Evolutionary conservation across 177 flowering plant genomes (phyloP).

Genomic region (Tripterygium wilfordii): DNA sequence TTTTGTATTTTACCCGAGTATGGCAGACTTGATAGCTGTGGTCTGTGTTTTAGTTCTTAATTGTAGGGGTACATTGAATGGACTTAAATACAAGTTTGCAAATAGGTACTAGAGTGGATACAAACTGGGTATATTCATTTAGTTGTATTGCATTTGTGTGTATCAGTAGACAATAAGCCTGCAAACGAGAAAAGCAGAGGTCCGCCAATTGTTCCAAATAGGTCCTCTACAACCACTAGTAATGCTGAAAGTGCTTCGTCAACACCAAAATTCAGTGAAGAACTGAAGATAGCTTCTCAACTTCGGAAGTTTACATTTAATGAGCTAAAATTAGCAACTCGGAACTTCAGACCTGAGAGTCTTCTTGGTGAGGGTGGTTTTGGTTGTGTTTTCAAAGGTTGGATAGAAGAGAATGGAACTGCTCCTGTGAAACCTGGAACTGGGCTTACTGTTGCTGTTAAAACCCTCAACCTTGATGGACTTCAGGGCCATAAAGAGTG

Average conservation of each 20-base stretch:
- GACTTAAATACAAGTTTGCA: not conserved
- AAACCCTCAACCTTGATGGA: constrained; percentile 68
- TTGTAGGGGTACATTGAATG: not conserved
- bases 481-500: constrained; percentile 79
- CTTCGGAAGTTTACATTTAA: constrained; percentile 53
- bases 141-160: constrained; percentile 2
- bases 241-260: constrained; percentile 50
- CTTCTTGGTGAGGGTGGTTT: constrained; percentile 80
- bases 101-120: not conserved
- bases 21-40: not conserved
- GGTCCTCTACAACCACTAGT: constrained; percentile 45
- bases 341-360: constrained; percentile 68
- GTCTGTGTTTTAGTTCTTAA: too few species aligned
- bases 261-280: constrained; percentile 51
- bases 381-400: constrained; percentile 79
- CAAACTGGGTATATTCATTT: too few species aligned
- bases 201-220: constrained; percentile 26
- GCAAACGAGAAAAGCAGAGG: constrained; percentile 25
- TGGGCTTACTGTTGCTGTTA: constrained; percentile 74
- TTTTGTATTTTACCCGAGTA: too few species aligned
- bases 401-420: constrained; percentile 76
- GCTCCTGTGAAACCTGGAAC: constrained; percentile 75
- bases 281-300: constrained; percentile 55
- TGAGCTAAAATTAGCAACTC: constrained; percentile 62
- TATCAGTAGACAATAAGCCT: constrained; percentile 31